Base-by-base conservation (phyloP, 78 protist genomes). In the Mastigamoeba balamuthi region DNA sequence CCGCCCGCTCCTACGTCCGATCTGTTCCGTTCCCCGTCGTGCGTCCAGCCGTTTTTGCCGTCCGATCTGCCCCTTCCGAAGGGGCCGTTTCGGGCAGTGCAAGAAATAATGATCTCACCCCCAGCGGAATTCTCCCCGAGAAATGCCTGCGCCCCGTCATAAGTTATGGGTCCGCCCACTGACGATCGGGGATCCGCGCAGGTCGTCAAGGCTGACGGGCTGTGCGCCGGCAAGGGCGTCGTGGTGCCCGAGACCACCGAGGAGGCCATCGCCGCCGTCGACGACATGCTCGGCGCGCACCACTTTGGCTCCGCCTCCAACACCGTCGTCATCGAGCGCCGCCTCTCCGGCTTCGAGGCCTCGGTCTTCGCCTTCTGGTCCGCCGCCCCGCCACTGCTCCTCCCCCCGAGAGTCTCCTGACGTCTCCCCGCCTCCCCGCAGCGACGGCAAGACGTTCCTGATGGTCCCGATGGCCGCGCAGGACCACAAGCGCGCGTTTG, bases 151-250 rank as follows among this genome's bases (percentile, higher is more conserved):
- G 6, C 10, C 37, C 69, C 8, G 30, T 25, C 8, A 35, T 66
- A 35, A 7, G 69, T n/a, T n/a, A n/a, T n/a, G n/a, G n/a, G n/a
- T n/a, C n/a, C n/a, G n/a, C n/a, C n/a, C n/a, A n/a, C n/a, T n/a
- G n/a, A n/a, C n/a, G n/a, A n/a, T n/a, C n/a, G n/a, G n/a, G n/a
- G n/a, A n/a, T n/a, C n/a, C n/a, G n/a, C n/a, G n/a, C n/a, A 7
- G 58, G 69, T 68, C 37, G 37, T 82, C 35, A 65, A 85, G 76
- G 92, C 95, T 2, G 29, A 73, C 4, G 95, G 96, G 6, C 84
- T 88, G 9, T 93, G 93, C 0, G 96, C 92, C 8, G 96, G 96
- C 28, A 92, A 92, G 78, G 96, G 96, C 52, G 96, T 92, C 23
- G 40, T 92, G 30, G 65, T 92, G 8, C 90, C 90, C 64, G 36